A percentile compares a stretch with the other conserved stretches of the same genome.
phyloP scores from a whole-genome alignment of 139 green algal species.

The Chlorella sorokiniana region DNA sequence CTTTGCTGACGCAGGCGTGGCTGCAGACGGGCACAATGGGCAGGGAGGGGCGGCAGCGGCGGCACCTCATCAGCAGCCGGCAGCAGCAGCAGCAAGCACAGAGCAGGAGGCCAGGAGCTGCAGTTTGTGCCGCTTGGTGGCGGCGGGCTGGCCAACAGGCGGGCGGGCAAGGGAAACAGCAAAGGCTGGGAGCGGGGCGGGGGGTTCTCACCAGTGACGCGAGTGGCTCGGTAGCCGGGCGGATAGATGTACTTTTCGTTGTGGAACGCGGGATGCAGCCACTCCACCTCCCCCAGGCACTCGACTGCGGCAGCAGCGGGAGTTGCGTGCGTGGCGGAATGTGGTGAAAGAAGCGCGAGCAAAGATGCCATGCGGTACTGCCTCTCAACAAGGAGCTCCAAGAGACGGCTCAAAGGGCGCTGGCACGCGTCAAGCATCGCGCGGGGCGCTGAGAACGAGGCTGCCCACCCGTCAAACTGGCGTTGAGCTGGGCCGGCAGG shows the following conservation, averaged over 20 bases:
- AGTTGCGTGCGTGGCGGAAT: neutral
- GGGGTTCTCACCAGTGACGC: constrained; percentile 13
- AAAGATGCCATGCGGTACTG: too few relatives aligned
- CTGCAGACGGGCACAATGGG: neutral
- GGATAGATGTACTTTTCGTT: constrained; percentile 72
- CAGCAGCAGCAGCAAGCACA: too few relatives aligned
- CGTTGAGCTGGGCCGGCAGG: neutral
- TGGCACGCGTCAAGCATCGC: too few relatives aligned
- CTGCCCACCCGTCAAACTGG: neutral
- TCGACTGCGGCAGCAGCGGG: constrained; percentile 44
- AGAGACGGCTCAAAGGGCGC: too few relatives aligned
- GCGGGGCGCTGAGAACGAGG: too few relatives aligned
- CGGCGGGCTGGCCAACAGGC: too few relatives aligned
- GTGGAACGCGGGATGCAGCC: constrained; percentile 71
- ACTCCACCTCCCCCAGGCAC: constrained; percentile 68
- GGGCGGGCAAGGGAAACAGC: too few relatives aligned
- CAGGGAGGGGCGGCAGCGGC: neutral
- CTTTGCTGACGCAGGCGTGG: constrained; percentile 18
- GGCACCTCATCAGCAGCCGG: neutral
- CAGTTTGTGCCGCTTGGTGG: too few relatives aligned
- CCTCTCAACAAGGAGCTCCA: too few relatives aligned
- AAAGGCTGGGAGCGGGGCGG: too few relatives aligned
- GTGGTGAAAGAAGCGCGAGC: neutral
- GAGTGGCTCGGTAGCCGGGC: constrained; percentile 59
- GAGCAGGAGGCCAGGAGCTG: too few relatives aligned